phyloP scores from a whole-genome alignment of 345 rosid genomes.

The Melastoma malabathricum region DNA sequence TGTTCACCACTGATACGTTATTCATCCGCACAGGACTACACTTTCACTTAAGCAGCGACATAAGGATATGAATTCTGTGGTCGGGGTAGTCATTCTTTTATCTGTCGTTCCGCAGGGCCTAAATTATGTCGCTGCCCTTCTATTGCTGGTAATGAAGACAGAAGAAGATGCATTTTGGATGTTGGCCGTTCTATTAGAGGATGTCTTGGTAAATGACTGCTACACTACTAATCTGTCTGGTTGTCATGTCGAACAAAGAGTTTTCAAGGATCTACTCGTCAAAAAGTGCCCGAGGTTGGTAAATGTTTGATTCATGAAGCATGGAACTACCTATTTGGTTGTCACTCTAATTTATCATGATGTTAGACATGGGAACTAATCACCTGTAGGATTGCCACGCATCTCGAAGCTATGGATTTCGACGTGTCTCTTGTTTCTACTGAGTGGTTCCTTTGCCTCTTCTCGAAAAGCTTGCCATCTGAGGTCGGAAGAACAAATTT shows the following conservation, averaged over 20 bases:
- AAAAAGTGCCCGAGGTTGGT: constrained; percentile 76
- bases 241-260: constrained; percentile 97
- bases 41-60: too few species aligned
- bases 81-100: neutral
- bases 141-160: constrained; percentile 96
- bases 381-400: too few species aligned
- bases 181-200: constrained; percentile 91
- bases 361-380: too few species aligned
- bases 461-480: constrained; percentile 96
- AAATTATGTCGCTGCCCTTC: constrained; percentile 88
- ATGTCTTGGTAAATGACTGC: constrained; percentile 91
- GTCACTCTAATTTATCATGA: too few species aligned
- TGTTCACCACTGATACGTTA: too few species aligned
- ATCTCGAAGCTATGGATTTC: constrained; percentile 58
- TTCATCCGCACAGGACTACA: too few species aligned
- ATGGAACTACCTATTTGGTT: too few species aligned
- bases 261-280: constrained; percentile 79
- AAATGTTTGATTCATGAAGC: too few species aligned
- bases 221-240: constrained; percentile 89
- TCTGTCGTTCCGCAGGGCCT: constrained; percentile 52
- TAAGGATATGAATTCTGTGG: too few species aligned
- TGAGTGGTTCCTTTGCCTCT: constrained; percentile 98
- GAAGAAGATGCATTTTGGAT: constrained; percentile 99
- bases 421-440: constrained; percentile 98
- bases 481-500: constrained; percentile 78